phyloP scores from a whole-genome alignment of 306 rosid genomes.

The Vicia villosa region DNA sequence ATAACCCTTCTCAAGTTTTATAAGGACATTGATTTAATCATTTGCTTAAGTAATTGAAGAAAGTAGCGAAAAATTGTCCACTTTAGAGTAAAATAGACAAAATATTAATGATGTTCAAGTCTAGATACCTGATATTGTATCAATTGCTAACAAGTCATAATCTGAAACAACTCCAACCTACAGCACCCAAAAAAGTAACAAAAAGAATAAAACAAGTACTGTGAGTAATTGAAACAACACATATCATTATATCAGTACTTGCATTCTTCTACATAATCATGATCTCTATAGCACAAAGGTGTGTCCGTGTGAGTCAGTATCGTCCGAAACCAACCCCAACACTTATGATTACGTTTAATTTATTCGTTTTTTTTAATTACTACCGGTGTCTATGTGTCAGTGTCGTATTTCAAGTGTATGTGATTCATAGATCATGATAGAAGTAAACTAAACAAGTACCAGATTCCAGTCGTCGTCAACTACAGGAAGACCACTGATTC shows the following conservation, averaged over 20 bases:
- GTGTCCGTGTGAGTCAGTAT: no score
- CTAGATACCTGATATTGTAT: constrained; percentile 84
- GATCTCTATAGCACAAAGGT: no score
- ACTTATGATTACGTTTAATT: no score
- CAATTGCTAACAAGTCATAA: constrained; percentile 91
- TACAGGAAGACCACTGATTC: constrained; percentile 94
- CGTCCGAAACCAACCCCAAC: no score
- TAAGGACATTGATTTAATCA: constrained; percentile 3
- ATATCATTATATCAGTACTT: constrained; percentile 5
- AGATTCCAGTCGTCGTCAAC: constrained; percentile 89
- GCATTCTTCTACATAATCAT: background rate
- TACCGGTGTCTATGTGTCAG: no score
- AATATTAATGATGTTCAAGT: background rate
- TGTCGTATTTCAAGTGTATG: no score
- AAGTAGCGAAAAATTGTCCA: background rate
- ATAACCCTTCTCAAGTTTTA: constrained; percentile 20
- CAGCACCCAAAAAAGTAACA: constrained; percentile 24
- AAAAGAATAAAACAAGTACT: background rate
- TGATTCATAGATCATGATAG: no score
- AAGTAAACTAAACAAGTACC: constrained; percentile 46
- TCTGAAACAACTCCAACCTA: constrained; percentile 99
- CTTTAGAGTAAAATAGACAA: background rate
- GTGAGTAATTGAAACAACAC: constrained; percentile 35
- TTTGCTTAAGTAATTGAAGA: background rate
- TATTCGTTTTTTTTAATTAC: no score